Evolutionary conservation across 495 filamentous ascomycete genomes (phyloP).

Genomic region (Letharia lupina): DNA sequence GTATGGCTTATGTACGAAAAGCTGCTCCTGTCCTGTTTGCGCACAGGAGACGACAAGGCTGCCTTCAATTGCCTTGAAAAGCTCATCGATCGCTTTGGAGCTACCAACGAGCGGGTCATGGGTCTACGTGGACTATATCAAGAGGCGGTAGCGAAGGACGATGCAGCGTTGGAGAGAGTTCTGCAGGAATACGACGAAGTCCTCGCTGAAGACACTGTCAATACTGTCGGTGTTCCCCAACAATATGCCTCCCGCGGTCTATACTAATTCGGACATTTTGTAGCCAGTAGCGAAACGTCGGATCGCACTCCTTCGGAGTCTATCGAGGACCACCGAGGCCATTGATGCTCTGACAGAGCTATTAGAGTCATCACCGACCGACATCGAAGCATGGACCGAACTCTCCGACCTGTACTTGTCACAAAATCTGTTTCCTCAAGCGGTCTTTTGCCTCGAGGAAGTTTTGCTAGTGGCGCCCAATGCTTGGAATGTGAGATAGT

Average conservation of each 20-base stretch:
- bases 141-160: conserved; percentile 67
- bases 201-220: conserved; percentile 65
- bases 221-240: conserved; percentile 52
- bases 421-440: conserved; percentile 69
- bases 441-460: conserved; percentile 84
- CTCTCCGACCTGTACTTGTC: conserved; percentile 74
- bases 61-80: conserved; percentile 65
- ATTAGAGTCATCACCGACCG: conserved; percentile 76
- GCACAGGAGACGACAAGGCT: conserved; percentile 70
- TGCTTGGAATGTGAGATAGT: conserved; percentile 74
- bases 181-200: conserved; percentile 69
- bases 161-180: conserved; percentile 54
- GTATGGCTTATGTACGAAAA: conserved; percentile 79
- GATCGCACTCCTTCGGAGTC: conserved; percentile 66
- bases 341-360: conserved; percentile 63
- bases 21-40: conserved; percentile 74
- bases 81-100: conserved; percentile 70
- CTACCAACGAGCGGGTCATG: conserved; percentile 72
- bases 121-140: conserved; percentile 73
- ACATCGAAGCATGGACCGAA: conserved; percentile 92
- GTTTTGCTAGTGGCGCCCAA: conserved; percentile 81
- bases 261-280: conserved; percentile 6
- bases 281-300: conserved; percentile 83
- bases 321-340: conserved; percentile 61
- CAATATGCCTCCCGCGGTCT: conserved; percentile 13